These are phyloP conservation scores for Xylariaceae sp. DNA, from an alignment of 2,329 filamentous ascomycete genomes.

Conservation along the genomic window DNA sequence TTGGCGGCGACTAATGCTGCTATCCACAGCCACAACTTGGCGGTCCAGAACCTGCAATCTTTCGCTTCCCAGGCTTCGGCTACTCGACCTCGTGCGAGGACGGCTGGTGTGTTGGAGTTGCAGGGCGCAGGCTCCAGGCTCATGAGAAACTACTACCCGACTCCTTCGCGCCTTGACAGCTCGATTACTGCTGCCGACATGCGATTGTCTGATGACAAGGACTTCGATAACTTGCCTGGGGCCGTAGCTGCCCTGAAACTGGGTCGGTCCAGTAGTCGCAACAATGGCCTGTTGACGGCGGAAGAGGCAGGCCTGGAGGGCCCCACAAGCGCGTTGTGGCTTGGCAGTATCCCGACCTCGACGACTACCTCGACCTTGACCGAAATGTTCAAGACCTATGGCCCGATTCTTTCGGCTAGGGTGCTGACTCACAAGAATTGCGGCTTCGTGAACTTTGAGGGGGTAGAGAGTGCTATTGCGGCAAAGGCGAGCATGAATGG, in stretches of 20 bases:
- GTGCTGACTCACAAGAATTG: constrained; percentile 98
- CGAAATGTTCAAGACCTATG: constrained; percentile 92
- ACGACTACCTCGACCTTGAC: constrained; percentile 92
- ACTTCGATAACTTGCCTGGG: constrained; percentile 73
- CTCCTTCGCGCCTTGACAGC: constrained; percentile 64
- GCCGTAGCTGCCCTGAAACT: constrained; percentile 77
- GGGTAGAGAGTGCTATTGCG: constrained; percentile 79
- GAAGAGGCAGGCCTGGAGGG: constrained; percentile 80
- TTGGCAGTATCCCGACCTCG: constrained; percentile 93
- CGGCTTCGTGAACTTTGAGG: constrained; percentile 96
- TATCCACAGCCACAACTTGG: constrained; percentile 86
- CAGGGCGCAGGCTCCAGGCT: constrained; percentile 56
- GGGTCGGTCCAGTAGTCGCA: constrained; percentile 55
- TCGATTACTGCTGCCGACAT: constrained; percentile 71
- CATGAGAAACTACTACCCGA: constrained; percentile 66
- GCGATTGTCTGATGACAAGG: constrained; percentile 63
- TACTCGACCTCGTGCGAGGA: constrained; percentile 80
- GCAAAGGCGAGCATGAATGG: constrained; percentile 85
- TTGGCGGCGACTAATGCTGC: constrained; percentile 57
- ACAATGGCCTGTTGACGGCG: constrained; percentile 59
- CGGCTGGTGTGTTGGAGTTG: constrained; percentile 77
- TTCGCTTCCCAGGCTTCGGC: constrained; percentile 78
- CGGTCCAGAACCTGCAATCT: constrained; percentile 62
- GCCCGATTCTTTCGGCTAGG: constrained; percentile 80
- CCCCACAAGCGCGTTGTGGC: constrained; percentile 89